Conservation (phyloP, 768 basidiomycete genomes). For the Mycena crocata region DNA sequence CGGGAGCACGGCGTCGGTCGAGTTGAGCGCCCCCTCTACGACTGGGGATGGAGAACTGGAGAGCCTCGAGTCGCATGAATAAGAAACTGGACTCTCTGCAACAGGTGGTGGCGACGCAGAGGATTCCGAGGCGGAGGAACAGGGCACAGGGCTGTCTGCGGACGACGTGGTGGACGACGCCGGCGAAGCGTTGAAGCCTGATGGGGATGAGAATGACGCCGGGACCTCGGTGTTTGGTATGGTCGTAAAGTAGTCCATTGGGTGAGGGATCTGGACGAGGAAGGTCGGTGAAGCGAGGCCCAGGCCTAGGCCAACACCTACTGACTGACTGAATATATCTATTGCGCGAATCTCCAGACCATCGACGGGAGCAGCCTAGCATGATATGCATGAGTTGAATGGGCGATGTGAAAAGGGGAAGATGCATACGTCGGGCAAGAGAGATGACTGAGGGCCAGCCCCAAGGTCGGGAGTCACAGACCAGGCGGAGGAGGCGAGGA, state of each 20-base stretch:
- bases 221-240: conserved; percentile 18
- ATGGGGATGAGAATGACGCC: conserved; percentile 2
- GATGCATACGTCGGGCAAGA: conserved; percentile 1
- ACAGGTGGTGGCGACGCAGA: not conserved
- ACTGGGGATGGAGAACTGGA: not conserved
- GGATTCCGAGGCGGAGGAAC: not conserved
- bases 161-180: not conserved
- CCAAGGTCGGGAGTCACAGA: conserved; percentile 6
- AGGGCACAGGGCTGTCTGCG: not conserved
- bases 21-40: no score
- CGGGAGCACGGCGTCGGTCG: not conserved
- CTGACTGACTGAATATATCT: conserved; percentile 11
- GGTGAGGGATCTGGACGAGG: not conserved
- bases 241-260: conserved; percentile 4
- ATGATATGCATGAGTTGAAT: not conserved
- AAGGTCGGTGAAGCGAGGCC: conserved; percentile 6
- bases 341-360: conserved; percentile 7
- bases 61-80: no score
- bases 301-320: conserved; percentile 21
- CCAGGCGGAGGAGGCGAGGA: conserved; percentile 7
- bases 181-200: not conserved
- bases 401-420: no score
- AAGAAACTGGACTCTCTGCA: no score
- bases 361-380: not conserved
- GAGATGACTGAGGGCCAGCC: conserved; percentile 5